Evolutionary conservation across 2,329 filamentous ascomycete species (phyloP).

Genomic region (Neophaeococcomyces mojaviensis): DNA sequence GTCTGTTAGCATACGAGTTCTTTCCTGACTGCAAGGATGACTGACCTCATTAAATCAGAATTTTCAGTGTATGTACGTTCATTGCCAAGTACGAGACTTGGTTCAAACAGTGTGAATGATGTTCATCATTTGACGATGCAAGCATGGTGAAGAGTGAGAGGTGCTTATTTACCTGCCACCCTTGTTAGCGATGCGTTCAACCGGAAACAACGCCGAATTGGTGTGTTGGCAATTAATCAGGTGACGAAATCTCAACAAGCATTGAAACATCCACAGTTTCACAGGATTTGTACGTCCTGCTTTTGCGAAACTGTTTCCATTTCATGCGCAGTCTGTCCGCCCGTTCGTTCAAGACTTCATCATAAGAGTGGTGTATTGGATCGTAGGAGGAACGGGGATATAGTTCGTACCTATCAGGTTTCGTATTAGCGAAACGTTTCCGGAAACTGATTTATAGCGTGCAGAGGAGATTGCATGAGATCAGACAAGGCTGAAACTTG

Average conservation of each 20-base stretch:
- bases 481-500: slow-evolving; percentile 68
- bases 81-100: slow-evolving; percentile 44
- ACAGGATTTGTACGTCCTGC: slow-evolving; percentile 59
- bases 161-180: slow-evolving; percentile 26
- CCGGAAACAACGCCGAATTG: slow-evolving; percentile 14
- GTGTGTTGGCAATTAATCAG: slow-evolving; percentile 39
- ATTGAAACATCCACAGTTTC: slow-evolving; percentile 44
- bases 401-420: not conserved
- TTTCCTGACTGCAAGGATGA: slow-evolving; percentile 8
- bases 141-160: slow-evolving; percentile 25
- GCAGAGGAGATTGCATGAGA: slow-evolving; percentile 7
- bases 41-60: slow-evolving; percentile 65
- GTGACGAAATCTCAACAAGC: slow-evolving; percentile 64
- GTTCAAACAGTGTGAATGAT: slow-evolving; percentile 67
- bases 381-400: slow-evolving; percentile 14
- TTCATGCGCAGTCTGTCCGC: slow-evolving; percentile 56
- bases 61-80: slow-evolving; percentile 56
- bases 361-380: slow-evolving; percentile 33
- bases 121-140: slow-evolving; percentile 54
- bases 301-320: slow-evolving; percentile 32
- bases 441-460: slow-evolving; percentile 2
- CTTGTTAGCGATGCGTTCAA: slow-evolving; percentile 18
- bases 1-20: slow-evolving; percentile 11
- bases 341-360: slow-evolving; percentile 62
- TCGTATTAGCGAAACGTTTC: not conserved